phyloP scores from a whole-genome alignment of 192 early-diverging fungal species.

The Martensiomyces pterosporus region DNA sequence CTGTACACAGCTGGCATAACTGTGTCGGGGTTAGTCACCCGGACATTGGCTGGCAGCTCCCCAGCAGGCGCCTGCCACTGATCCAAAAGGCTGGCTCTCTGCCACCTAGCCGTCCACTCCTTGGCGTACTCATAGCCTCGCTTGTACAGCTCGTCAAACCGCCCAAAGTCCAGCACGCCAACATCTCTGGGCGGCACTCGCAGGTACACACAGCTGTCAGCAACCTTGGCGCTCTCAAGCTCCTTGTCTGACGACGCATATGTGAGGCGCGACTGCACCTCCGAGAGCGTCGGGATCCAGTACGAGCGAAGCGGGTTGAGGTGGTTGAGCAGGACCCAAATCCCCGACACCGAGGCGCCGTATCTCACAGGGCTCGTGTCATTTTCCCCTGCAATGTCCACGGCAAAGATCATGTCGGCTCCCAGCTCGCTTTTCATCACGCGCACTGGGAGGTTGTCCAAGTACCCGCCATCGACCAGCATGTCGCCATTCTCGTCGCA shows the following conservation, averaged over 20 bases:
- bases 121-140: conserved; percentile 82
- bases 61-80: conserved; percentile 46
- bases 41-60: too few relatives aligned
- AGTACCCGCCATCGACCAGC: conserved; percentile 98
- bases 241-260: conserved; percentile 88
- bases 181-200: conserved; percentile 83
- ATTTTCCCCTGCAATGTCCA: conserved; percentile 90
- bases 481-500: conserved; percentile 91
- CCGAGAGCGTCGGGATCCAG: conserved; percentile 84
- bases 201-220: conserved; percentile 77
- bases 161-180: conserved; percentile 88
- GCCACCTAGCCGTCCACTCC: conserved; percentile 77
- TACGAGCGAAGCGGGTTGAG: conserved; percentile 71
- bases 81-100: conserved; percentile 62
- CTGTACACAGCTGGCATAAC: conserved; percentile 4
- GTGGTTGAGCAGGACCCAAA: conserved; percentile 79
- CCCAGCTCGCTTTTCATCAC: conserved; percentile 72
- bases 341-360: conserved; percentile 90
- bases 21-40: not conserved
- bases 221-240: conserved; percentile 84
- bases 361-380: conserved; percentile 90
- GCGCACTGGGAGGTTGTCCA: conserved; percentile 94
- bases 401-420: conserved; percentile 87
- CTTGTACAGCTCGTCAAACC: conserved; percentile 81
- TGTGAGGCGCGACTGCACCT: conserved; percentile 90